Conservation (phyloP, 2,329 filamentous ascomycete genomes). For the Ophiostoma pallidulum region DNA sequence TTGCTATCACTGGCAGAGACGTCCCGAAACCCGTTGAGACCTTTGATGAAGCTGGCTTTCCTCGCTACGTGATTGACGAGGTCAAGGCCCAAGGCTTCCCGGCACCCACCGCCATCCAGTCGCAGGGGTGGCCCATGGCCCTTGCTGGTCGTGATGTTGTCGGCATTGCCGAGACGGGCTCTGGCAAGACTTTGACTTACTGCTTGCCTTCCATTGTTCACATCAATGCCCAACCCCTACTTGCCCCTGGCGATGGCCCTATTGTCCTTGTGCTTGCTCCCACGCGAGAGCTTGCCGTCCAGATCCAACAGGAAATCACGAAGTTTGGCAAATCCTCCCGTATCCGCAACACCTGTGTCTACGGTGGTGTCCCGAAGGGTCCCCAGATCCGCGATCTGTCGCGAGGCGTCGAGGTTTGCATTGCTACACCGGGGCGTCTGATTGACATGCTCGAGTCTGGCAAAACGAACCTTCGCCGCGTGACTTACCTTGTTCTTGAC, state of each 20-base stretch:
- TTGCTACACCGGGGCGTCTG: slow-evolving; percentile 92
- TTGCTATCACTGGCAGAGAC: slow-evolving; percentile 68
- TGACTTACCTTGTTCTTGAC: slow-evolving; percentile 96
- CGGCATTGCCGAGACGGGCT: slow-evolving; percentile 98
- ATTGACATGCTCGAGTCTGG: slow-evolving; percentile 98
- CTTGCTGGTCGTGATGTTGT: slow-evolving; percentile 96
- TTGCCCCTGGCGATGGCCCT: slow-evolving; percentile 88
- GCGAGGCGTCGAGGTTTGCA: slow-evolving; percentile 95
- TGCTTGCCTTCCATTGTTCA: slow-evolving; percentile 97
- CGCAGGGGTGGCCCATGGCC: slow-evolving; percentile 98
- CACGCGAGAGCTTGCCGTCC: slow-evolving; percentile 93
- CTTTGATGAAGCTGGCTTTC: slow-evolving; percentile 97
- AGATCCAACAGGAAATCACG: slow-evolving; percentile 97
- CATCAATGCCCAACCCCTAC: slow-evolving; percentile 97
- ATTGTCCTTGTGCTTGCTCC: slow-evolving; percentile 95
- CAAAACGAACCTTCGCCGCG: slow-evolving; percentile 95
- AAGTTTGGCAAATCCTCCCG: slow-evolving; percentile 98
- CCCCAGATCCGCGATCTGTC: slow-evolving; percentile 92
- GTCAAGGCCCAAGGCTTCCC: slow-evolving; percentile 97
- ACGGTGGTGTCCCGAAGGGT: slow-evolving; percentile 97
- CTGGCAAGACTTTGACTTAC: slow-evolving; percentile 97
- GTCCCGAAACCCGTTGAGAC: slow-evolving; percentile 92
- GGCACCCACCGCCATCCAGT: slow-evolving; percentile 90
- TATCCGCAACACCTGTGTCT: slow-evolving; percentile 97
- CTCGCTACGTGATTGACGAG: slow-evolving; percentile 93